A percentile compares a stretch with the other conserved stretches of the same genome.
Conservation (phyloP, 768 basidiomycete genomes). For the Dioszegia hungarica region DNA sequence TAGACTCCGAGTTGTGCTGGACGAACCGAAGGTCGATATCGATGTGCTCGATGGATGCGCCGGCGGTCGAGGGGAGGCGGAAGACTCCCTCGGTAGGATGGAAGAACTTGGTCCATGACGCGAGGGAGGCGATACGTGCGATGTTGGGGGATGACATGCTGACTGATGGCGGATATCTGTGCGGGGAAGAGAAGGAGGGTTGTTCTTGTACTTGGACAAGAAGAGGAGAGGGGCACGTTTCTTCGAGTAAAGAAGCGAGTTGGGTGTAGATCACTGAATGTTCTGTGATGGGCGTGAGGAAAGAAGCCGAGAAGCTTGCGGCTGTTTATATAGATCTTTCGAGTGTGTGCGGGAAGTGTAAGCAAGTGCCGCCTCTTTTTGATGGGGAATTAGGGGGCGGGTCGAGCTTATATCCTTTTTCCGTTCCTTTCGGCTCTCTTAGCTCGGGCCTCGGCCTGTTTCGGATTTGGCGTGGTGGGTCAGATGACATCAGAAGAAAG, state of each 20-base stretch:
- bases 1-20: neutral
- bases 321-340: too few relatives aligned
- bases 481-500: neutral
- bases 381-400: neutral
- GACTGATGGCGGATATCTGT: neutral
- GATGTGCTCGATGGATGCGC: constrained; percentile 37
- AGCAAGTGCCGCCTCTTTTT: neutral
- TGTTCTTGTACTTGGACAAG: neutral
- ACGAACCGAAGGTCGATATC: constrained; percentile 43
- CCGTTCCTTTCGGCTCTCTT: neutral
- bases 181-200: neutral
- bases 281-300: neutral
- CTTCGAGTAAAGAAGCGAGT: neutral
- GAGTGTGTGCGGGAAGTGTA: neutral
- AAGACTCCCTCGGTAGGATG: constrained; percentile 31
- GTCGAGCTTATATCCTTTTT: constrained; percentile 4
- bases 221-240: neutral
- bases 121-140: constrained; percentile 26
- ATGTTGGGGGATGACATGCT: constrained; percentile 18
- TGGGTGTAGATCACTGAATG: neutral
- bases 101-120: constrained; percentile 36
- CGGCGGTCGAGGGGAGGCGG: constrained; percentile 20
- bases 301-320: neutral
- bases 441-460: neutral
- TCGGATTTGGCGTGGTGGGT: neutral